Percentiles rank a stretch among this genome's conserved stretches.
Conservation (phyloP, 768 basidiomycete species). For the Pulveroboletus sp. region DNA sequence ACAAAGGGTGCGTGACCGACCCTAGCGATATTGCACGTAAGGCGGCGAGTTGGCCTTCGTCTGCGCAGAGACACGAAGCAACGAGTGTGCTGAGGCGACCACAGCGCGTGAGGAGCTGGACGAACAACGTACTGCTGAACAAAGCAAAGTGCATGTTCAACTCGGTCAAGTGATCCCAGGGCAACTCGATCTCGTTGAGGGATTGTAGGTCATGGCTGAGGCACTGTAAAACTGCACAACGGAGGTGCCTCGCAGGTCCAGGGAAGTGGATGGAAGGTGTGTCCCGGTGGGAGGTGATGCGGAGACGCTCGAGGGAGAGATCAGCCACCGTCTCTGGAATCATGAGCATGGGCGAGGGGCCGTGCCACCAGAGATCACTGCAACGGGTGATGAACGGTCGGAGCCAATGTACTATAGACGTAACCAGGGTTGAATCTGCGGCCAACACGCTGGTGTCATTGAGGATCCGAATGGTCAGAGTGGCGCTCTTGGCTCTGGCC, state of each 20-base stretch:
- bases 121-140: conserved; percentile 19
- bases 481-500: conserved; percentile 26
- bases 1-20: conserved; percentile 11
- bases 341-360: conserved; percentile 21
- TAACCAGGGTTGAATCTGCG: conserved; percentile 1
- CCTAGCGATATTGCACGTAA: conserved; percentile 10
- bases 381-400: conserved; percentile 19
- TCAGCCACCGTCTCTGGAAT: neutral
- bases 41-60: conserved; percentile 9
- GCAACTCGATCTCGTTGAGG: conserved; percentile 21
- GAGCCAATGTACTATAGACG: conserved; percentile 19
- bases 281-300: conserved; percentile 17
- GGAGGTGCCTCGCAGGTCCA: conserved; percentile 13
- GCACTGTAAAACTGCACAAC: conserved; percentile 18
- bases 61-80: conserved; percentile 23
- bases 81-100: conserved; percentile 16
- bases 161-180: conserved; percentile 25
- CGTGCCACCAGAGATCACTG: conserved; percentile 31
- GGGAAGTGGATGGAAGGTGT: conserved; percentile 14
- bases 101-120: conserved; percentile 23
- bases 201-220: conserved; percentile 19
- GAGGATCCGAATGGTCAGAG: conserved; percentile 22
- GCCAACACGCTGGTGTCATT: conserved; percentile 18
- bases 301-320: conserved; percentile 18
- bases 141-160: conserved; percentile 26